phyloP scores from a whole-genome alignment of 768 basidiomycete genomes.

The Suillus occidentalis region DNA sequence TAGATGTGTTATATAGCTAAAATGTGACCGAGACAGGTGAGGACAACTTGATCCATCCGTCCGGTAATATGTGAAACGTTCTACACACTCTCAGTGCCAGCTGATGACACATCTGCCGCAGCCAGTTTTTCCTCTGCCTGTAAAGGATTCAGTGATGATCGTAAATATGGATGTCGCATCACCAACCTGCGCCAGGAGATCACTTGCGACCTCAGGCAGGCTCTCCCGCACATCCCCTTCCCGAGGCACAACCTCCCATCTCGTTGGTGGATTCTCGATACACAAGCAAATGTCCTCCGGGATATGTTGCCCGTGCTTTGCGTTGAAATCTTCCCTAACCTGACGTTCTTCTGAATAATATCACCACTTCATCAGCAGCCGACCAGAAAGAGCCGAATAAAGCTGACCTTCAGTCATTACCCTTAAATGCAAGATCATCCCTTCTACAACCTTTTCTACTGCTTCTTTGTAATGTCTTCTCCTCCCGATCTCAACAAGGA shows the following conservation, averaged over 20 bases:
- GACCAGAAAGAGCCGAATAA: not conserved
- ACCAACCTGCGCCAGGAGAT: slow-evolving; percentile 56
- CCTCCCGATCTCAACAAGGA: slow-evolving; percentile 72
- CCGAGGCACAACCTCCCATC: slow-evolving; percentile 65
- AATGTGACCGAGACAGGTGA: not conserved
- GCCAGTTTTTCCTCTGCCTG: slow-evolving; percentile 33
- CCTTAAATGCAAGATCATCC: slow-evolving; percentile 64
- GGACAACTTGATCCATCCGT: not conserved
- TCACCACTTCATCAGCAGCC: not conserved
- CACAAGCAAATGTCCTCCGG: slow-evolving; percentile 81
- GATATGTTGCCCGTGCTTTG: slow-evolving; percentile 68
- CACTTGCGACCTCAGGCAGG: slow-evolving; percentile 61
- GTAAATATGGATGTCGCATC: not conserved
- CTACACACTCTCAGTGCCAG: slow-evolving; percentile 28
- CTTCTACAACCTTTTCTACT: slow-evolving; percentile 60
- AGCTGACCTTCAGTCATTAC: slow-evolving; percentile 64
- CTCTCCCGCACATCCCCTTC: slow-evolving; percentile 54
- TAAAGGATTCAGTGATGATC: not conserved
- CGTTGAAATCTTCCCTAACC: slow-evolving; percentile 66
- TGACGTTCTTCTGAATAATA: slow-evolving; percentile 60
- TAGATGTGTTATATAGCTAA: not conserved
- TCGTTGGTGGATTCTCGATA: slow-evolving; percentile 71
- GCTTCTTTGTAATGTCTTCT: slow-evolving; percentile 66
- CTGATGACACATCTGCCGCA: slow-evolving; percentile 15
- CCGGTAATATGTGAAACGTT: not conserved